Evolutionary conservation across 2,329 filamentous ascomycete genomes (phyloP), one percentile per base, ranked within the genome.

Genomic region (Grosmannia clavigera): DNA sequence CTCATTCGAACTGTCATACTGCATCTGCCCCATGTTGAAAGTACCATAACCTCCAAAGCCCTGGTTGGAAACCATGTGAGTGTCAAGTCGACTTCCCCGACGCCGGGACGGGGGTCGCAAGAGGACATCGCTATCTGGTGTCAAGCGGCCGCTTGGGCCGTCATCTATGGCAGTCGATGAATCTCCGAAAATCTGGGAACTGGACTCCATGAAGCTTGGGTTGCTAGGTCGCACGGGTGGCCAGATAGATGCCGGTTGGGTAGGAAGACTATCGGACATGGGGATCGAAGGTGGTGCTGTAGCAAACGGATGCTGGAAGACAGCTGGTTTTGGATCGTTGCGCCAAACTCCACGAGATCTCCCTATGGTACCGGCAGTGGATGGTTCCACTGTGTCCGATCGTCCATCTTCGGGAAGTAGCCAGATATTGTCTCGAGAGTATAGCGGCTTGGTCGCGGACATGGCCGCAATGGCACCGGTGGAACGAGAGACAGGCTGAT

Each of bases 331-430:
- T 55, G 73, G 52, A 71, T 77, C 63, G n/a, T 55, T 60, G 11
- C 31, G 54, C 64, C 64, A 65, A 4, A 64, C 51, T 3, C 60
- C 58, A 31, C 60, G 61, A 25, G 61, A 46, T 27, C 60, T 60
- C 16, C 61, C 61, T 56, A 64, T 61, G 7, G 59, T 59, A 1
- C 75, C 76, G 27, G 75, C 68, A 19, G 81, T 78, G 58, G 81
- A 64, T 40, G 76, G 70, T 64, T 86, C 83, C 67, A 78, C 80
- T 40, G 76, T 76, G 61, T 85, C 82, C 12, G 81, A 81, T 58
- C 77, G 76, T 65, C 73, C 70, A 67, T 85, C 83, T 25, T 85
- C 82, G 52, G 72, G 72, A 12, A 70, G 68, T 11, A 74, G 67
- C 84, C 84, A 87, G 46, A 74, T 72, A 63, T 70, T 76, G 54